These are phyloP conservation scores for Dentipellis sp. DNA, from an alignment of 768 basidiomycete genomes.

Conservation along the genomic window DNA sequence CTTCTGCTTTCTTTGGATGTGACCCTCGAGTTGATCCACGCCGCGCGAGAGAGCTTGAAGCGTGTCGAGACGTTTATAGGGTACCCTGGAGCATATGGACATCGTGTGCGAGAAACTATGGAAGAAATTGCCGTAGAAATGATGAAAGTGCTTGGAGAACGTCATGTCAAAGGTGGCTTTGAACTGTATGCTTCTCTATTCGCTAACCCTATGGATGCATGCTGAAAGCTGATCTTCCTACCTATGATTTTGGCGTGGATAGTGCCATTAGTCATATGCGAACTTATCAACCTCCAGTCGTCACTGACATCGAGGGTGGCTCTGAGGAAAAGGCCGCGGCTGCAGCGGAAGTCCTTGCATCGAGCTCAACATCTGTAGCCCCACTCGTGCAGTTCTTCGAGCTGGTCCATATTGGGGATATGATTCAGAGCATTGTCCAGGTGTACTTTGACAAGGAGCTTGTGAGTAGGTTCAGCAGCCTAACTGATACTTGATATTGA, in stretches of 20 bases:
- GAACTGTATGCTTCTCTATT: constrained; percentile 17
- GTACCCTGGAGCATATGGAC: constrained; percentile 84
- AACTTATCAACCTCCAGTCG: constrained; percentile 83
- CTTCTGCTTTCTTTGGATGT: constrained; percentile 86
- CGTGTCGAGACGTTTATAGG: constrained; percentile 83
- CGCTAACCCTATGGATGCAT: neutral
- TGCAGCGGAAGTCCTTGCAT: constrained; percentile 45
- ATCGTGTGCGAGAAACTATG: constrained; percentile 83
- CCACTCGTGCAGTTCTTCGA: constrained; percentile 96
- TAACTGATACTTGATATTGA: neutral
- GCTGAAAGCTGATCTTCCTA: neutral
- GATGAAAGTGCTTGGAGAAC: constrained; percentile 64
- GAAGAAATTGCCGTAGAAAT: constrained; percentile 90
- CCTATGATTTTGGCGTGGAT: neutral
- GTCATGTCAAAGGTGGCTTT: constrained; percentile 80
- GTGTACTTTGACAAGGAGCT: constrained; percentile 98
- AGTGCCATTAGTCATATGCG: constrained; percentile 89
- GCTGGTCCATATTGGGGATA: constrained; percentile 93
- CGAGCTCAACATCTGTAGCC: constrained; percentile 42
- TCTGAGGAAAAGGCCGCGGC: constrained; percentile 27
- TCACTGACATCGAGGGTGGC: neutral
- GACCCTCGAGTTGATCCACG: constrained; percentile 87
- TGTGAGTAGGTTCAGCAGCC: constrained; percentile 32
- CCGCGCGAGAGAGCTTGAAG: constrained; percentile 85
- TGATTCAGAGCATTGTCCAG: constrained; percentile 94